Evolutionary conservation across 148 eudicot species (phyloP).

Genomic region (Chenopodium suecicum): DNA sequence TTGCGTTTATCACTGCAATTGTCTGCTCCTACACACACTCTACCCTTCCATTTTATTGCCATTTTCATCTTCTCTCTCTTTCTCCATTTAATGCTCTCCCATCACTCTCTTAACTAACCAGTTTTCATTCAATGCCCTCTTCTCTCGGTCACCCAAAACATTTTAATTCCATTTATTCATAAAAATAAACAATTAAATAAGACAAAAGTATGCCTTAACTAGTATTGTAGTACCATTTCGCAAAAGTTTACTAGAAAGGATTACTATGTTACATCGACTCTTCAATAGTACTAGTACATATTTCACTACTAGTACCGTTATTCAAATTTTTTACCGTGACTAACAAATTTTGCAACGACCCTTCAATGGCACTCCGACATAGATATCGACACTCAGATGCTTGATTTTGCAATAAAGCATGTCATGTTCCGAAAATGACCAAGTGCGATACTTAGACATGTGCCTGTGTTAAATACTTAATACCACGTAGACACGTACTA

Average conservation of each 20-base stretch:
- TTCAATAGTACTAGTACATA: neutral
- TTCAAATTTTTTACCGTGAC: neutral
- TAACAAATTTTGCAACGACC: neutral
- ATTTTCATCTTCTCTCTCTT: neutral
- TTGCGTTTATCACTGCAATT: slow-evolving; percentile 31
- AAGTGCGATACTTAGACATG: slow-evolving; percentile 7
- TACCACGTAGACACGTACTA: neutral
- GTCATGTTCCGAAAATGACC: neutral
- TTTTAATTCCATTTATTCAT: neutral
- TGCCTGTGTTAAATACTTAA: neutral
- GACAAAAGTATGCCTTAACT: neutral
- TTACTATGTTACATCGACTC: slow-evolving; percentile 14
- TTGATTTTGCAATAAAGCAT: neutral
- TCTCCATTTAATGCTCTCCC: slow-evolving; percentile 8
- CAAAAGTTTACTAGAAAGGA: neutral
- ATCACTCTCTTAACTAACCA: neutral
- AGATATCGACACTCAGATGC: neutral
- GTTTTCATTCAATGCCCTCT: slow-evolving; percentile 24
- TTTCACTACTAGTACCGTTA: neutral
- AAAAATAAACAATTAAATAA: too few relatives aligned
- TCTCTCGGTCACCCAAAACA: slow-evolving; percentile 15
- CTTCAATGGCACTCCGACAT: neutral
- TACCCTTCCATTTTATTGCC: neutral
- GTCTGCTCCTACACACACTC: slow-evolving; percentile 14
- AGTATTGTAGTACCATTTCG: neutral